Conservation (phyloP, 2,329 filamentous ascomycete species). For the Emmonsiellopsis sp. region DNA sequence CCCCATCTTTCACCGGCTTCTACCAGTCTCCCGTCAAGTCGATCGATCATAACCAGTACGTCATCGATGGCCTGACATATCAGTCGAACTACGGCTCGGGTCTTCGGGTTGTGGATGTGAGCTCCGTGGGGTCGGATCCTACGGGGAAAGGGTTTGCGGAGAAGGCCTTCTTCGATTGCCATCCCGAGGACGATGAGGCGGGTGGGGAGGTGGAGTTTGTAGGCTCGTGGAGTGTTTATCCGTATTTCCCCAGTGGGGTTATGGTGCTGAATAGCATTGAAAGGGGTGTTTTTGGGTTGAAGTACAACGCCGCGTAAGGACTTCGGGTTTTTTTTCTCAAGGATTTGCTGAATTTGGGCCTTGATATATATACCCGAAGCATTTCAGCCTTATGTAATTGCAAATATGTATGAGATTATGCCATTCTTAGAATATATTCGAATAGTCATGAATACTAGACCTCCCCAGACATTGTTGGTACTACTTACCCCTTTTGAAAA, state of each 20-base stretch:
- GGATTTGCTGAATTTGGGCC: no score
- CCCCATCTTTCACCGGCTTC: constrained; percentile 35
- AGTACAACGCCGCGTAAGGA: constrained; percentile 17
- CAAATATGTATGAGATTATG: no score
- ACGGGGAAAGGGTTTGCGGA: constrained; percentile 40
- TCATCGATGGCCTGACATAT: constrained; percentile 37
- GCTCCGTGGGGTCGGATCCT: constrained; percentile 25
- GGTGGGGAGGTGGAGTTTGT: constrained; percentile 34
- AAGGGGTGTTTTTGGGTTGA: constrained; percentile 42
- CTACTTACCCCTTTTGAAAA: no score
- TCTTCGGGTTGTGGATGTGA: constrained; percentile 29
- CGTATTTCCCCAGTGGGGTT: constrained; percentile 41
- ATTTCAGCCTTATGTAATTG: no score
- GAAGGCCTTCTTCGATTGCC: constrained; percentile 43
- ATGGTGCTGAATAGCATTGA: constrained; percentile 47
- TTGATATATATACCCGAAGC: no score
- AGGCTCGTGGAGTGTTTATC: constrained; percentile 43
- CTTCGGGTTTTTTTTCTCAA: no score
- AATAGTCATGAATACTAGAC: no score
- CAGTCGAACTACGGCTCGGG: constrained; percentile 45
- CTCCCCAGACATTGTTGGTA: no score
- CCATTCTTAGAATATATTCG: no score
- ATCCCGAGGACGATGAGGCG: constrained; percentile 42
- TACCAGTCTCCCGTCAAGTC: constrained; percentile 35
- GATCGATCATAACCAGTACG: constrained; percentile 45